Evolutionary conservation across 2,329 filamentous ascomycete genomes (phyloP).

Genomic region (Alternaria sp.): DNA sequence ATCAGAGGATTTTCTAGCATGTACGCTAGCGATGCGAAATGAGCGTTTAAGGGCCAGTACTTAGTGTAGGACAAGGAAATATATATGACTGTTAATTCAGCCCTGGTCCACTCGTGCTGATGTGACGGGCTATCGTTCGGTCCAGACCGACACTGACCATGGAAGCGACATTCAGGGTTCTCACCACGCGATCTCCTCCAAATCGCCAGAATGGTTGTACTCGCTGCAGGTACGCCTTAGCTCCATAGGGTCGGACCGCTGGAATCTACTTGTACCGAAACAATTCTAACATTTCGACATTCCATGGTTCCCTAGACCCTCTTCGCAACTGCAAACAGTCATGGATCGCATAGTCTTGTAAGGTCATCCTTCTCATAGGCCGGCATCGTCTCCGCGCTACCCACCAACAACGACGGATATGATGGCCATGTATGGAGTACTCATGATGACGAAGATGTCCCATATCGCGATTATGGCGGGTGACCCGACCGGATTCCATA

Average conservation of each 20-base stretch:
- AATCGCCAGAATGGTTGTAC: background rate
- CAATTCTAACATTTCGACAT: background rate
- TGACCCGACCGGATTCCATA: background rate
- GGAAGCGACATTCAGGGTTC: background rate
- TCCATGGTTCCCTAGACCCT: background rate
- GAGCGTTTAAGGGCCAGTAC: background rate
- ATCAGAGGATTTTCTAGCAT: background rate
- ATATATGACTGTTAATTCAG: background rate
- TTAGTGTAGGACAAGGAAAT: constrained; percentile 7
- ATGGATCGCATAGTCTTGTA: background rate
- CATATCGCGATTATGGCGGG: background rate
- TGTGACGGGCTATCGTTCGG: background rate
- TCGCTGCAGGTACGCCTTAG: background rate
- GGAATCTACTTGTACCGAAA: background rate
- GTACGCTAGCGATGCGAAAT: background rate
- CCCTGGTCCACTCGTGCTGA: background rate
- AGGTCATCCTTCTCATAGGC: background rate
- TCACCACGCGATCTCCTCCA: background rate
- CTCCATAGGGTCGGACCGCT: background rate
- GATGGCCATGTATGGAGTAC: background rate
- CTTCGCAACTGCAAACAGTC: background rate
- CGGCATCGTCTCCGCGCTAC: background rate
- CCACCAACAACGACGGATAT: background rate
- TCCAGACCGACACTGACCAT: background rate
- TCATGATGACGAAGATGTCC: background rate